Conservation (phyloP, 768 basidiomycete genomes). For the Pleurotus salmoneostramineus region DNA sequence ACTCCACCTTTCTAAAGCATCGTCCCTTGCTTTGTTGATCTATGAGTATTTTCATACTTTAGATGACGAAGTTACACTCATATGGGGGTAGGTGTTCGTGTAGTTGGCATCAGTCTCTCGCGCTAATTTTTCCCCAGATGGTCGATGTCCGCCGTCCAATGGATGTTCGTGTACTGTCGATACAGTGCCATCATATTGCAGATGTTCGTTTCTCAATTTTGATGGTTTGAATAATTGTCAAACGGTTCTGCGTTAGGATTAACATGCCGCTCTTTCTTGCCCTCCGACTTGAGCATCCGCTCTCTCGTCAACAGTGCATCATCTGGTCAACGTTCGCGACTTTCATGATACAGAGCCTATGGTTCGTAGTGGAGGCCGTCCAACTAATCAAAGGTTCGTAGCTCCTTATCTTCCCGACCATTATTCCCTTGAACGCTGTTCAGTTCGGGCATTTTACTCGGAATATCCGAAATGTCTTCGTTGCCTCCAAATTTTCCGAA, state of each 20-base stretch:
- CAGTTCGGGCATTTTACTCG: slow-evolving; percentile 4
- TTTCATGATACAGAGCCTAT: not conserved
- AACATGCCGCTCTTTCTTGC: not conserved
- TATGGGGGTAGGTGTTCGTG: not conserved
- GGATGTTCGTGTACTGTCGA: not conserved
- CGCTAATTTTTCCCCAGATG: not conserved
- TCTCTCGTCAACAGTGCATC: not conserved
- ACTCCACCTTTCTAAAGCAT: not conserved
- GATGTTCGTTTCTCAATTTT: not conserved
- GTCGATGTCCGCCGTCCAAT: not conserved
- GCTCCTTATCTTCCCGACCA: not conserved
- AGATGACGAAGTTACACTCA: not conserved
- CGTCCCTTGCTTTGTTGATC: not conserved
- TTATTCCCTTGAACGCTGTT: not conserved
- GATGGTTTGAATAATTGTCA: not conserved
- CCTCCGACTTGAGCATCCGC: not conserved
- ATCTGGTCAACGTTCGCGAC: not conserved
- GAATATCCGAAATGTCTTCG: not conserved
- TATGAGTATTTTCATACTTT: not conserved
- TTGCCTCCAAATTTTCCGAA: not conserved
- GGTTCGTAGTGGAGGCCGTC: not conserved
- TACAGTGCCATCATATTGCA: not conserved
- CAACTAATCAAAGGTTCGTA: slow-evolving; percentile 1
- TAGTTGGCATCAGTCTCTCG: not conserved
- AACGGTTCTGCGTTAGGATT: not conserved